Evolutionary conservation across 768 basidiomycete genomes (phyloP).

Genomic region (Thelephora aurantiotincta): DNA sequence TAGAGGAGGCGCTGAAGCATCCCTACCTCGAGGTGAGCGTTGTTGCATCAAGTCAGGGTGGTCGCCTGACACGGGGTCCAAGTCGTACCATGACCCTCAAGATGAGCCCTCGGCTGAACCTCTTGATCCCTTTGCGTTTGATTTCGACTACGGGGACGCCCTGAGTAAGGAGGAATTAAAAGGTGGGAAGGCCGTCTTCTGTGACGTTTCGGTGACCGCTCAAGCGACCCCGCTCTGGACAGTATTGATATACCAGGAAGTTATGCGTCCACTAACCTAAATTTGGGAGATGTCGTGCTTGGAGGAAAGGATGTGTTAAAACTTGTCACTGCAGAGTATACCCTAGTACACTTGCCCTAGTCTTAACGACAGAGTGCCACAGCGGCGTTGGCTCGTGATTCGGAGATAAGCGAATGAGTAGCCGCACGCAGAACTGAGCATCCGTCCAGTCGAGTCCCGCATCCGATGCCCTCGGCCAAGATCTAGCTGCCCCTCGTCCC

Average conservation of each 20-base stretch:
- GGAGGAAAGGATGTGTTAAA: not conserved
- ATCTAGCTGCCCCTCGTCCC: slow-evolving; percentile 2
- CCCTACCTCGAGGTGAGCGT: slow-evolving; percentile 67
- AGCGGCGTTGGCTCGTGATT: slow-evolving; percentile 3
- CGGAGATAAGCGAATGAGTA: slow-evolving; percentile 1
- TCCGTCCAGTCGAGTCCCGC: not conserved
- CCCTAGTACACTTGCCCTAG: too few species aligned
- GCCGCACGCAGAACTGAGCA: slow-evolving; percentile 1
- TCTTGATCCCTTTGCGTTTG: slow-evolving; percentile 67
- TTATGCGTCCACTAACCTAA: slow-evolving; percentile 12
- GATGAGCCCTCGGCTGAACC: slow-evolving; percentile 79
- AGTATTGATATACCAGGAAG: slow-evolving; percentile 21
- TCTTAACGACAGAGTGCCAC: not conserved
- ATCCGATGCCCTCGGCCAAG: slow-evolving; percentile 1
- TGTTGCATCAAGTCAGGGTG: not conserved
- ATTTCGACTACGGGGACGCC: slow-evolving; percentile 63
- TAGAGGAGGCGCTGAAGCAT: slow-evolving; percentile 76
- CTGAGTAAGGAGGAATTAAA: slow-evolving; percentile 57
- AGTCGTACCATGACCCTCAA: slow-evolving; percentile 81
- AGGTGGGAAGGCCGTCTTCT: slow-evolving; percentile 23
- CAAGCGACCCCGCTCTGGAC: not conserved
- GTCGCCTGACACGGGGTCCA: not conserved
- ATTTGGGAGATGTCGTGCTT: slow-evolving; percentile 3
- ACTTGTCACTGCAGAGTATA: too few species aligned
- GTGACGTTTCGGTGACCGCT: not conserved